phyloP scores from a whole-genome alignment of 108 stramenopile species.

The Schizochytrium sp. region DNA sequence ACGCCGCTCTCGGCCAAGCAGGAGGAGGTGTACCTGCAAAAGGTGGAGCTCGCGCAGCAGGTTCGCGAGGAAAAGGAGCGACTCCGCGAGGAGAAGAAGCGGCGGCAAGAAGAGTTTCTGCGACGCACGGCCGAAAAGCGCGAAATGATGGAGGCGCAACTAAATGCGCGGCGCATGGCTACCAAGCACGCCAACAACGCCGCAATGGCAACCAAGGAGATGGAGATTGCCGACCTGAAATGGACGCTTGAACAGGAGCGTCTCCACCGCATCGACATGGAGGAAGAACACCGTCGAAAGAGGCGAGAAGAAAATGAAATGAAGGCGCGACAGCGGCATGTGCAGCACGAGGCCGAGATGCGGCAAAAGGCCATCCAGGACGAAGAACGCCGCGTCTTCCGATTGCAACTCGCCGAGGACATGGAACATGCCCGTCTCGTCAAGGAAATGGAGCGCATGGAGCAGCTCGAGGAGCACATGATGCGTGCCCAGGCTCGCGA shows the following conservation, averaged over 20 bases:
- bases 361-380: neutral
- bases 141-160: neutral
- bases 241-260: conserved; percentile 13
- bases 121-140: neutral
- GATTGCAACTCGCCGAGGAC: neutral
- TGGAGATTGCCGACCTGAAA: neutral
- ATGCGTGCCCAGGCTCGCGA: neutral
- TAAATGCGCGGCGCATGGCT: neutral
- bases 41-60: neutral
- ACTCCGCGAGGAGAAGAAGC: neutral
- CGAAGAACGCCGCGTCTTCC: neutral
- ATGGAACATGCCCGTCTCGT: neutral
- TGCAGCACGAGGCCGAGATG: neutral
- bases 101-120: neutral
- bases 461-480: neutral
- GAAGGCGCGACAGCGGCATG: neutral
- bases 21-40: neutral
- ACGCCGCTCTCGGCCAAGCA: neutral
- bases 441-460: neutral
- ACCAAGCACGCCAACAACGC: neutral
- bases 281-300: neutral
- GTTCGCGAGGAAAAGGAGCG: conserved; percentile 5
- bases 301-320: neutral
- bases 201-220: neutral
- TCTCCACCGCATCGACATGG: neutral